Percentiles rank a stretch among this genome's conserved stretches.
These are phyloP conservation scores for Diaporthe velutina DNA, from an alignment of 2,329 filamentous ascomycete species.

Conservation along the genomic window DNA sequence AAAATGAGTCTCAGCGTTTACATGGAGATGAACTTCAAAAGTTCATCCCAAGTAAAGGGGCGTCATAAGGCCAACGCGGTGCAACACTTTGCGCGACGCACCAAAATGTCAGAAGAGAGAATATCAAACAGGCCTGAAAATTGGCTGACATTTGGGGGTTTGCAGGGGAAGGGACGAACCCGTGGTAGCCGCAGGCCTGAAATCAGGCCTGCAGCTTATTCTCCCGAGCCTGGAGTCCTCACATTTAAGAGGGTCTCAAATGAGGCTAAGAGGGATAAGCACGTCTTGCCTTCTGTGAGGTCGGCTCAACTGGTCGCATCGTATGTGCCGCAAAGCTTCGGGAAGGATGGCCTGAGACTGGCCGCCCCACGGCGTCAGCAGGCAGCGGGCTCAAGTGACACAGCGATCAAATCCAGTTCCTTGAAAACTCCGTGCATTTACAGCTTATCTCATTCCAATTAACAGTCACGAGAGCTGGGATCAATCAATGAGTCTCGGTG, in stretches of 20 bases:
- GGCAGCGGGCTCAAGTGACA: conserved; percentile 11
- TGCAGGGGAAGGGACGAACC: background rate
- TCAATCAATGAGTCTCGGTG: background rate
- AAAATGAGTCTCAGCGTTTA: background rate
- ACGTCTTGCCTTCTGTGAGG: background rate
- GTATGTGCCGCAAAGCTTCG: conserved; percentile 12
- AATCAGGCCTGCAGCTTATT: background rate
- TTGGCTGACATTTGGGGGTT: background rate
- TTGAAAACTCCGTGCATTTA: background rate
- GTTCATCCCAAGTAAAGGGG: background rate
- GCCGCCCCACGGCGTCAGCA: conserved; percentile 23
- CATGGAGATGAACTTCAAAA: no score
- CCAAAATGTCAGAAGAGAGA: background rate
- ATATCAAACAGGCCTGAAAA: conserved; percentile 19
- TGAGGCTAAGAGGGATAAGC: background rate
- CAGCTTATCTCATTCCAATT: background rate
- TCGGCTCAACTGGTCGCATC: background rate
- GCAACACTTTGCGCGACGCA: background rate
- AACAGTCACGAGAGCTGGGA: no score
- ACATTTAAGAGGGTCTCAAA: background rate
- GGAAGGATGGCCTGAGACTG: conserved; percentile 1
- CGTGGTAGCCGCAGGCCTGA: background rate
- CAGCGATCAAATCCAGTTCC: conserved; percentile 1
- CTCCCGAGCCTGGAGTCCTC: background rate
- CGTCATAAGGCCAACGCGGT: background rate